Conservation (phyloP, 805 yeast genomes). For the Candida mattraensis region DNA sequence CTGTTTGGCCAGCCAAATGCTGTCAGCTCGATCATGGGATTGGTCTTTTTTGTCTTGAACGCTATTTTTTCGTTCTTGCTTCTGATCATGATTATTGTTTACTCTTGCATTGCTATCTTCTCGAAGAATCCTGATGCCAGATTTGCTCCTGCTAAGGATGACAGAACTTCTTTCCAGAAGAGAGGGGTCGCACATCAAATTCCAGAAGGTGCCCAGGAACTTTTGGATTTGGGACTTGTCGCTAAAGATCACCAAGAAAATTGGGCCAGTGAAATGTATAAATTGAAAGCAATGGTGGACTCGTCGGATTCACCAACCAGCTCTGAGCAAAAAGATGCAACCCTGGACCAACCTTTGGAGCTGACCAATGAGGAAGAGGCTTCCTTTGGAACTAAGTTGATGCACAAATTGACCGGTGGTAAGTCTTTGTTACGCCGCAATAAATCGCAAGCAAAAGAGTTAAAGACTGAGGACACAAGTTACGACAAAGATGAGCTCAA, state of each 20-base stretch:
- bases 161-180: constrained; percentile 84
- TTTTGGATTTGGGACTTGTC: constrained; percentile 75
- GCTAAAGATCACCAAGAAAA: constrained; percentile 76
- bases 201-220: constrained; percentile 44
- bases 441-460: constrained; percentile 13
- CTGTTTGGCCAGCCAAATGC: constrained; percentile 77
- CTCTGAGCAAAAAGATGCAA: constrained; percentile 17
- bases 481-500: constrained; percentile 7
- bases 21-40: constrained; percentile 86
- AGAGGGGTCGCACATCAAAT: constrained; percentile 20
- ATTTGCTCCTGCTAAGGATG: constrained; percentile 87
- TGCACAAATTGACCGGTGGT: constrained; percentile 44
- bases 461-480: constrained; percentile 1
- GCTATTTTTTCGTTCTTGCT: constrained; percentile 84
- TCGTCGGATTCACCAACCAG: constrained; percentile 21
- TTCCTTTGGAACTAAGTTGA: constrained; percentile 42
- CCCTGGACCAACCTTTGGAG: constrained; percentile 29
- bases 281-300: constrained; percentile 39
- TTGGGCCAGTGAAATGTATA: constrained; percentile 70
- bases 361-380: constrained; percentile 36
- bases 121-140: constrained; percentile 88
- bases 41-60: constrained; percentile 83
- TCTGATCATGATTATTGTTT: constrained; percentile 66
- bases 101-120: constrained; percentile 58
- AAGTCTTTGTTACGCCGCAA: constrained; percentile 35